These are phyloP conservation scores for Fomitopsis palustris DNA, from an alignment of 1,284 basidiomycete species.

Conservation along the genomic window DNA sequence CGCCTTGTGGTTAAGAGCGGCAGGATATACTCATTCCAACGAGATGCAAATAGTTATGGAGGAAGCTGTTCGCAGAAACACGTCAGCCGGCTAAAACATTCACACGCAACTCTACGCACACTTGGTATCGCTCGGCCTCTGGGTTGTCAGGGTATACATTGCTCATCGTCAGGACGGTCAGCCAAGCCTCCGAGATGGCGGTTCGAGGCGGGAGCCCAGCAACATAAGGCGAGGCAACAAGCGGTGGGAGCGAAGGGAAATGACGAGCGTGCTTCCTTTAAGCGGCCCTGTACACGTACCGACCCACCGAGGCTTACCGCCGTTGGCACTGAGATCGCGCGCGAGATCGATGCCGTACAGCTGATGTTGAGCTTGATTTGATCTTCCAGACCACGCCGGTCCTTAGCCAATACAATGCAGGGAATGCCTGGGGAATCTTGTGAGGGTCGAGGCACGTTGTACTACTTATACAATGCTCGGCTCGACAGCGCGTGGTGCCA, in stretches of 20 bases:
- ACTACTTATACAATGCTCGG: not conserved
- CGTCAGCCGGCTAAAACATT: not conserved
- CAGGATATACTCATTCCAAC: conserved; percentile 23
- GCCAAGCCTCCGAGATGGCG: not conserved
- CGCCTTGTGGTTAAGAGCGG: not conserved
- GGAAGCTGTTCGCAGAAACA: conserved; percentile 10
- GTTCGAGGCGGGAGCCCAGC: not conserved
- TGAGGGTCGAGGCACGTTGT: not conserved
- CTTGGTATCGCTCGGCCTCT: not conserved
- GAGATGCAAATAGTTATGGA: conserved; percentile 26
- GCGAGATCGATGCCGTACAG: not conserved
- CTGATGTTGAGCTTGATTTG: not conserved
- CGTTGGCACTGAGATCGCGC: not conserved
- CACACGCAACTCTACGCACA: not conserved
- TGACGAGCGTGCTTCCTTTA: conserved; percentile 1
- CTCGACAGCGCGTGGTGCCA: not conserved
- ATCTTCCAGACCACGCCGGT: not conserved
- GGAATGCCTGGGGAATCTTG: not conserved
- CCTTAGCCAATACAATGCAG: not conserved
- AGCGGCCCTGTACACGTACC: not conserved
- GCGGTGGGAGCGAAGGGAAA: not conserved
- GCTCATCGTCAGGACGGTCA: conserved; percentile 4
- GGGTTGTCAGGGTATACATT: not conserved
- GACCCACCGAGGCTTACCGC: not conserved
- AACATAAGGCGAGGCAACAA: not conserved